These are phyloP conservation scores for Monosporozyma yasuniensis DNA, from an alignment of 805 yeast genomes.

Conservation along the genomic window DNA sequence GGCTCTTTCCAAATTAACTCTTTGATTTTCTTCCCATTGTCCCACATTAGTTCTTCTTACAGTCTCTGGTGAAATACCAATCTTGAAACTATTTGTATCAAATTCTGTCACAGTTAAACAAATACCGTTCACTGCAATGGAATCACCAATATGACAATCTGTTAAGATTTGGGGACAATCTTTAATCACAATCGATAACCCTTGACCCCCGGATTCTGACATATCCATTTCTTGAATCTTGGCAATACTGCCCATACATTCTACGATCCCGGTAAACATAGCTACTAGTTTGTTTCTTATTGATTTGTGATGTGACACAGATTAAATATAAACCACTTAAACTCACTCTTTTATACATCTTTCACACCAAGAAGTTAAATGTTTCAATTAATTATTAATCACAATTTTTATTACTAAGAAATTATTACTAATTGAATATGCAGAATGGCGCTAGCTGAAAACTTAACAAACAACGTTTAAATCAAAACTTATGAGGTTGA, in stretches of 20 bases:
- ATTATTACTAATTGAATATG: too few species aligned
- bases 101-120: constrained; percentile 91
- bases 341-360: too few species aligned
- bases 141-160: constrained; percentile 90
- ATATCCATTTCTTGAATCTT: constrained; percentile 16
- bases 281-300: too few species aligned
- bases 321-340: too few species aligned
- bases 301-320: too few species aligned
- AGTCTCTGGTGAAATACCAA: constrained; percentile 91
- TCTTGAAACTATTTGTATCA: constrained; percentile 53
- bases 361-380: too few species aligned
- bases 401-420: too few species aligned
- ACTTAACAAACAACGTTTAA: too few species aligned
- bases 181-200: constrained; percentile 59
- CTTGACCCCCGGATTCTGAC: constrained; percentile 32
- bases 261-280: constrained; percentile 97
- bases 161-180: constrained; percentile 53
- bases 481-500: too few species aligned
- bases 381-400: too few species aligned
- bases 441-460: too few species aligned
- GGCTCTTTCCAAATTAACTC: constrained; percentile 88
- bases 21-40: constrained; percentile 42
- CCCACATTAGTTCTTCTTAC: constrained; percentile 73
- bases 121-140: constrained; percentile 80
- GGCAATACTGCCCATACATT: constrained; percentile 54